Evolutionary conservation across 441 rosid species (phyloP), one percentile per base, ranked within the genome.

Genomic region (Corymbia calophylla): DNA sequence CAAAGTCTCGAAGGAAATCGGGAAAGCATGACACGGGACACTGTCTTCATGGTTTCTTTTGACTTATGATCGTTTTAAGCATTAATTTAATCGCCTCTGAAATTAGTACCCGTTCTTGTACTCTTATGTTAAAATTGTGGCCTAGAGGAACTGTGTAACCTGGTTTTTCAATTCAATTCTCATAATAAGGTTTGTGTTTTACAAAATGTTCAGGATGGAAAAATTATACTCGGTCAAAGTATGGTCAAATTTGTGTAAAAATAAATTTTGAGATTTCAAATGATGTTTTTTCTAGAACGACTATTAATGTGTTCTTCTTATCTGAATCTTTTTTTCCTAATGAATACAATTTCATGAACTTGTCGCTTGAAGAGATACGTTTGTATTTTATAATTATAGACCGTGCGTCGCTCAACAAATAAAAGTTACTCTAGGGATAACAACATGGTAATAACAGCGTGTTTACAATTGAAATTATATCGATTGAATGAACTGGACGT

Each of bases 381-480:
- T 1, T 68, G 47, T 32, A 32, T 17, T 32, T 68, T 32, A 62
- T 18, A 35, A 1, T 70, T 18, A 70, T 32, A 18, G 81, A 5
- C 14, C 1, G 0, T 27, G 3, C 2, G 0, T 39, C 44, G 6
- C 44, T 39, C 44, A 39, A 39, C 44, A 39, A 39, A 39, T 39
- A 39, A 39, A 39, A 39, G 44, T 39, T 39, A 39, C 44, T 39
- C 44, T 39, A 39, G 44, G 44, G 44, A 39, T 13, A 2, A 39
- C 44, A 39, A 39, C 44, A 39, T 39, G 5, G 44, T 39, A 39
- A 39, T 39, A 39, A 39, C 44, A 39, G 6, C 44, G 5, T 35
- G 8, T 35, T 70, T 70, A 35, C 27, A 35, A 19, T 19, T 70
- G 81, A 32, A 35, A 35, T 70, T 35, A 35, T 27, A 70, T 35